These are phyloP conservation scores for Mycena galericulata DNA, from an alignment of 768 basidiomycete species.

Conservation along the genomic window DNA sequence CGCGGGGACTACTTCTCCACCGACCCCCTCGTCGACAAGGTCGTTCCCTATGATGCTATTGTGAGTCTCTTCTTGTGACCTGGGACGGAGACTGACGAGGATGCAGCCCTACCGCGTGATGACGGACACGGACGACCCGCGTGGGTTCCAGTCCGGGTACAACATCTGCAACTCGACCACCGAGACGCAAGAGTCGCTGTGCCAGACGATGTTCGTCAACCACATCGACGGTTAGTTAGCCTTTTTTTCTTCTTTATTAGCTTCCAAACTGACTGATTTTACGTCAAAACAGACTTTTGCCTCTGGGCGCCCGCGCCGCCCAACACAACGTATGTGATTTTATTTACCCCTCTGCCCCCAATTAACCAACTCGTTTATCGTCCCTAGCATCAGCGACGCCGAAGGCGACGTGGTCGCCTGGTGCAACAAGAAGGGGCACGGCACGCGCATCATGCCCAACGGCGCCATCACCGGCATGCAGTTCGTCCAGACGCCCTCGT, in stretches of 20 bases:
- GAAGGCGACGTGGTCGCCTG: conserved; percentile 75
- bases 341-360: neutral
- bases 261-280: no score
- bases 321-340: conserved; percentile 47
- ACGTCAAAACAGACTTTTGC: conserved; percentile 76
- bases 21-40: conserved; percentile 34
- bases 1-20: conserved; percentile 35
- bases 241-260: conserved; percentile 38
- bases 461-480: conserved; percentile 71
- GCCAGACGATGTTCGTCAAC: conserved; percentile 69
- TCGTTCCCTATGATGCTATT: conserved; percentile 22
- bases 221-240: conserved; percentile 57
- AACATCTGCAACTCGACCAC: conserved; percentile 72
- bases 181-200: conserved; percentile 63
- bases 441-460: conserved; percentile 71
- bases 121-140: conserved; percentile 39
- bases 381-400: conserved; percentile 59
- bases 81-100: no score
- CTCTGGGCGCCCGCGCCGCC: conserved; percentile 63
- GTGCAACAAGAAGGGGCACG: conserved; percentile 74
- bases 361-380: no score
- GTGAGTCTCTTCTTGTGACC: no score
- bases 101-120: conserved; percentile 36
- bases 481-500: conserved; percentile 62
- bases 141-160: conserved; percentile 71